Conservation (phyloP, 164 flowering plant species). For the Saururus chinensis region DNA sequence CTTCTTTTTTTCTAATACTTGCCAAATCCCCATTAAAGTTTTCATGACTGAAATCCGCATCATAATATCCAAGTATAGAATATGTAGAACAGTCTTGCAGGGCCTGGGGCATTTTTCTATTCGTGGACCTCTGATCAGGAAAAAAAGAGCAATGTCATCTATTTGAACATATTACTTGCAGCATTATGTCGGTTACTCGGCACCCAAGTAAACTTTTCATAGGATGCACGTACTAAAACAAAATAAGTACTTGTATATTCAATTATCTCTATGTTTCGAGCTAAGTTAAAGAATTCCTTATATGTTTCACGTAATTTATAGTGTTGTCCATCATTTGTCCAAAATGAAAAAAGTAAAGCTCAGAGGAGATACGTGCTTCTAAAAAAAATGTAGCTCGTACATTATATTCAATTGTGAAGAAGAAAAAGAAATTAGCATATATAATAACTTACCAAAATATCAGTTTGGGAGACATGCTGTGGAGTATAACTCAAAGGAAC, state of each 20-base stretch:
- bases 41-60: conserved; percentile 9
- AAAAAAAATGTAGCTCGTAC: background rate
- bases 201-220: too few relatives aligned
- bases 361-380: too few relatives aligned
- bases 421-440: background rate
- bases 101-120: conserved; percentile 37
- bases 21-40: conserved; percentile 10
- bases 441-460: conserved; percentile 31
- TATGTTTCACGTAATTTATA: too few relatives aligned
- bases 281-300: background rate
- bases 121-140: conserved; percentile 31
- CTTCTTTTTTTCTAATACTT: conserved; percentile 13
- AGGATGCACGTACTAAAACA: too few relatives aligned
- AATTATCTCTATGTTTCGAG: background rate
- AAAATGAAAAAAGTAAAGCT: too few relatives aligned
- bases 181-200: background rate
- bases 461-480: conserved; percentile 7
- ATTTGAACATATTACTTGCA: background rate
- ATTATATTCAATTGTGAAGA: background rate
- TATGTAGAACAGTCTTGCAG: conserved; percentile 51
- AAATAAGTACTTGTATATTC: background rate
- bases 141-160: background rate
- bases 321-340: too few relatives aligned
- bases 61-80: conserved; percentile 43
- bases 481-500: conserved; percentile 14